phyloP scores from a whole-genome alignment of 2,329 filamentous ascomycete genomes.

The Aspergillus sojae region DNA sequence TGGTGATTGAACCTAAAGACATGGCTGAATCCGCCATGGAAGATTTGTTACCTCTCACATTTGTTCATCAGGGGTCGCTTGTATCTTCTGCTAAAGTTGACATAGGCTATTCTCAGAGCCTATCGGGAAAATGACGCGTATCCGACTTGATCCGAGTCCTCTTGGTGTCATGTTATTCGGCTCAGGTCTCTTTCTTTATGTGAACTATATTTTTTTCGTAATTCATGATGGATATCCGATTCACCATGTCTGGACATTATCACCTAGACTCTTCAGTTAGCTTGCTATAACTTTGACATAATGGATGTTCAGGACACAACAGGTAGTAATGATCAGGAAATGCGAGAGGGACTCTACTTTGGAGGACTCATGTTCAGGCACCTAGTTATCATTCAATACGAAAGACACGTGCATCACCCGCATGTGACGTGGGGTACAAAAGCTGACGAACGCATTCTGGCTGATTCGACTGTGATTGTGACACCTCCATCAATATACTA shows the following conservation, averaged over 20 bases:
- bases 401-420: background rate
- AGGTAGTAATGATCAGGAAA: no score
- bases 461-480: no score
- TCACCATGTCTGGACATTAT: background rate
- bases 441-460: background rate
- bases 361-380: background rate
- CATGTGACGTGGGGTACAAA: constrained; percentile 2
- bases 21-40: background rate
- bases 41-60: background rate
- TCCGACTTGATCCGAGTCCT: background rate
- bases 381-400: background rate
- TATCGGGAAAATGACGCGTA: background rate
- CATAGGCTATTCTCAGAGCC: background rate
- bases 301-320: no score
- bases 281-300: background rate
- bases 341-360: no score
- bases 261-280: background rate
- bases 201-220: constrained; percentile 34
- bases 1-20: background rate
- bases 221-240: no score
- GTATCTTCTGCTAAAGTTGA: background rate
- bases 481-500: no score
- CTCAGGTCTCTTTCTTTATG: background rate
- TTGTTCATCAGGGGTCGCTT: background rate
- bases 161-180: background rate